Evolutionary conservation across 331 rosid genomes (phyloP).

Genomic region (Telfairia occidentalis): DNA sequence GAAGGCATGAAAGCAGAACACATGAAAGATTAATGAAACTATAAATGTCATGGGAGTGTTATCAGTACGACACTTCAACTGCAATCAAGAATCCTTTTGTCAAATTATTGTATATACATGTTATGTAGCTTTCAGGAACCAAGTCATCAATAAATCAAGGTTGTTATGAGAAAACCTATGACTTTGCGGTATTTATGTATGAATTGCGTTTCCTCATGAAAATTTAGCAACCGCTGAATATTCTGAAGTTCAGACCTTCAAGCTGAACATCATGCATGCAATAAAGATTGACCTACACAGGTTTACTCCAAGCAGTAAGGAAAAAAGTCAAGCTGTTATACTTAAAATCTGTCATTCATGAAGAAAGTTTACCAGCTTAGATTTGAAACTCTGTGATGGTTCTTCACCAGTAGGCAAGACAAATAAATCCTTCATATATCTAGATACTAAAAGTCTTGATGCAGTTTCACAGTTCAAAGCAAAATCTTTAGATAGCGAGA

Average conservation of each 20-base stretch:
- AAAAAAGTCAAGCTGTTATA: not conserved
- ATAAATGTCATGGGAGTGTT: not conserved
- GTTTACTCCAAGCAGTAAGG: not conserved
- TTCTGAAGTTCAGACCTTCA: not conserved
- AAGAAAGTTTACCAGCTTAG: not conserved
- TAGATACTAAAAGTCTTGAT: not conserved
- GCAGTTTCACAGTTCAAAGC: not conserved
- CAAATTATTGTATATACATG: not conserved
- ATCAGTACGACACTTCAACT: not conserved
- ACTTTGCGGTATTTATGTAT: not conserved
- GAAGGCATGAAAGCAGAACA: not conserved
- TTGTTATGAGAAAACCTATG: not conserved
- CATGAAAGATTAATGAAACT: not conserved
- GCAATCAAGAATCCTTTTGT: not conserved
- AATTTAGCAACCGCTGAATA: not conserved
- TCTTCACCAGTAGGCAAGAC: not conserved
- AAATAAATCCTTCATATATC: not conserved
- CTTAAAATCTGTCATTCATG: not conserved
- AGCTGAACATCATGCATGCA: not conserved
- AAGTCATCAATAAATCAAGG: constrained; percentile 1
- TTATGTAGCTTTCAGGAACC: not conserved
- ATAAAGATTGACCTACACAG: not conserved
- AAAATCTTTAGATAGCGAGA: not conserved
- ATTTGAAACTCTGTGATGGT: constrained; percentile 1
- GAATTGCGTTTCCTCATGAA: not conserved